Base-by-base conservation (phyloP, 495 filamentous ascomycete genomes). In the Penicillium manginii region DNA sequence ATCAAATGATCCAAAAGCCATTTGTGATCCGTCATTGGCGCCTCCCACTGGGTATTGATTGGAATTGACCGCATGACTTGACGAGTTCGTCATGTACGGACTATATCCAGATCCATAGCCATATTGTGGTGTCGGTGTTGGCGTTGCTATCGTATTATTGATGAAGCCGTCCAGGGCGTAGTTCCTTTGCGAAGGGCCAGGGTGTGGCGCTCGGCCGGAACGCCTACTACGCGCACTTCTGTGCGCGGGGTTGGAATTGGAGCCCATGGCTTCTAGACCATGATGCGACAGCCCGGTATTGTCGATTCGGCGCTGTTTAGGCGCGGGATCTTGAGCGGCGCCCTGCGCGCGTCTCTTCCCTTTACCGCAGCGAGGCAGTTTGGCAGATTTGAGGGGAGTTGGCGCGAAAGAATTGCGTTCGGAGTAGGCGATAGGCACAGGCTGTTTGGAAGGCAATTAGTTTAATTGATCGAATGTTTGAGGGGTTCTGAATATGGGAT, bases 301-400 rank as follows among this genome's bases (percentile, higher is more conserved):
- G 40, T 17, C 17, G 40, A 43, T 2, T 43, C 8, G 15, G 40
- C 21, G 45, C 0, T 14, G 11, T 12, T 10, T 48, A 3, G 47
- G 54, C 4, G 17, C 22, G 2, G 46, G 8, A 19, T 57, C 15
- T 9, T 8, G 21, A 50, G 52, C 57, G 49, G 58, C 58, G 33
- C 29, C 26, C 26, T 48, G 40, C 49, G 31, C 61, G 15, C 55
- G 67, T 57, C 61, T 65, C 21, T 57, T 46, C 23, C 54, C 33
- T 56, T 70, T 68, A 10, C 50, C 52, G 51, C 40, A 26, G 32
- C 48, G 52, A 59, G 60, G 19, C 60, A 66, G 60, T 22, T 66
- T 64, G 58, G 49, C 12, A 12, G 54, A 53, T 47, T 32, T 18
- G 3, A 21, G 1, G 6, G 7, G 18, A n/a, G 7, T 50, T 17